Base-by-base conservation (phyloP, 2,329 filamentous ascomycete genomes). In the Microascus cirrosus region DNA sequence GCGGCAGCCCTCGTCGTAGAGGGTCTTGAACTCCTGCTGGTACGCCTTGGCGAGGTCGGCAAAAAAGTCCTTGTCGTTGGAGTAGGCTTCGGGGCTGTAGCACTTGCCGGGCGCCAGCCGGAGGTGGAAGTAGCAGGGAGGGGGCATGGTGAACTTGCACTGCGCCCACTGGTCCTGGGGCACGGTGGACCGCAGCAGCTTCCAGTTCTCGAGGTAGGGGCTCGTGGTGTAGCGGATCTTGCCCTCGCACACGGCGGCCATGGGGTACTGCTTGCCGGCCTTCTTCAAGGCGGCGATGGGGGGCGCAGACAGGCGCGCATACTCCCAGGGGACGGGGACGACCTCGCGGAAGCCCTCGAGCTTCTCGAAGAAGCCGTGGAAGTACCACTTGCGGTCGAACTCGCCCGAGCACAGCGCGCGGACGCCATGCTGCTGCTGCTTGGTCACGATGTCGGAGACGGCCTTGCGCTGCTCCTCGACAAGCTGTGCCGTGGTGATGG, bases 401-500 rank as follows among this genome's bases (percentile, higher is more conserved):
- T 90, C 87, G 65, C 87, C 87, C 59, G 86, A 86, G 3, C 84
- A 85, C 56, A 89, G 74, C 18, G 80, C 79, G 22, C 80, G 78
- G 59, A 88, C 79, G 28, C 83, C 82, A 56, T 85, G 75, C 60
- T 83, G 73, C 62, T 81, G 73, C 73, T 90, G 87, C 62, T 81
- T 76, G 65, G 81, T 75, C 28, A 89, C 84, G 55, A 87, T 80
- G 53, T 85, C 77, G 57, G 78, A 77, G 65, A 90, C 83, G 58
- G 85, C 79, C 62, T 78, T 77, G 61, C 83, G 77, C 69, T 89
- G 85, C 13, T 80, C 71, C 2, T 74, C 72, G 34, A 71, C 72
- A 45, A 88, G 77, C 65, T 81, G 74, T 18, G 66, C 65, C 6
- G 61, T 35, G 1, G 67, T 65, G 59, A 66, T 62, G 76, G 60